Conservation (phyloP, 1,139 yeast genomes). For the Blastobotrys apis region DNA sequence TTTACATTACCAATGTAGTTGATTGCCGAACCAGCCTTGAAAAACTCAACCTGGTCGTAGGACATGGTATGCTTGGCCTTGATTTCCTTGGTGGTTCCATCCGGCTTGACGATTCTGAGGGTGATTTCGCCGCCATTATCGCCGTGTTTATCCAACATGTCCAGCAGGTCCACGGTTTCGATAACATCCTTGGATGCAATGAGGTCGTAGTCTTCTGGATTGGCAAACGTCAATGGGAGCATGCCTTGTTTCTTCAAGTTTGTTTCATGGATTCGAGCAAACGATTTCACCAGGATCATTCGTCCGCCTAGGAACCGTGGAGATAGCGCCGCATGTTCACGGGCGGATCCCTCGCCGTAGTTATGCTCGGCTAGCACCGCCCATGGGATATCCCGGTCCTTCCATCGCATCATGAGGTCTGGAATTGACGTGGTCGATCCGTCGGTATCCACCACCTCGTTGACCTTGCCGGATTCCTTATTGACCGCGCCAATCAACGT, state of each 20-base stretch:
- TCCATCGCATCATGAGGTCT: constrained; percentile 96
- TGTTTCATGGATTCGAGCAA: constrained; percentile 93
- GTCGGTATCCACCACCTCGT: constrained; percentile 81
- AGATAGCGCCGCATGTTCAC: constrained; percentile 97
- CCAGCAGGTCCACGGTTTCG: constrained; percentile 71
- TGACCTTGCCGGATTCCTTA: constrained; percentile 94
- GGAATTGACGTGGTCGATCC: constrained; percentile 76
- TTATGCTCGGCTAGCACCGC: constrained; percentile 94
- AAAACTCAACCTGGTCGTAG: constrained; percentile 89
- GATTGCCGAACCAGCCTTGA: constrained; percentile 96
- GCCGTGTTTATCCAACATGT: constrained; percentile 76
- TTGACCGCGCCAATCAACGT: constrained; percentile 96
- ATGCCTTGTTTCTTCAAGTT: constrained; percentile 94
- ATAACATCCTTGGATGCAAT: constrained; percentile 72
- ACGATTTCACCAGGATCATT: constrained; percentile 84
- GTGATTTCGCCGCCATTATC: constrained; percentile 78
- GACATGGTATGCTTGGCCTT: constrained; percentile 93
- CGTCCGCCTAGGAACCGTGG: constrained; percentile 93
- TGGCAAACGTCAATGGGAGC: constrained; percentile 86
- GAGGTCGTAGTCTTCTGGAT: constrained; percentile 83
- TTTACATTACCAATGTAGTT: constrained; percentile 70
- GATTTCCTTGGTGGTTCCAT: constrained; percentile 67
- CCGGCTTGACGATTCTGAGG: constrained; percentile 67
- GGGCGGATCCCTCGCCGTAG: constrained; percentile 98
- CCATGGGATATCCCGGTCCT: constrained; percentile 81